Conservation (phyloP, 2,329 filamentous ascomycete genomes). For the Phialocephala subalpina region DNA sequence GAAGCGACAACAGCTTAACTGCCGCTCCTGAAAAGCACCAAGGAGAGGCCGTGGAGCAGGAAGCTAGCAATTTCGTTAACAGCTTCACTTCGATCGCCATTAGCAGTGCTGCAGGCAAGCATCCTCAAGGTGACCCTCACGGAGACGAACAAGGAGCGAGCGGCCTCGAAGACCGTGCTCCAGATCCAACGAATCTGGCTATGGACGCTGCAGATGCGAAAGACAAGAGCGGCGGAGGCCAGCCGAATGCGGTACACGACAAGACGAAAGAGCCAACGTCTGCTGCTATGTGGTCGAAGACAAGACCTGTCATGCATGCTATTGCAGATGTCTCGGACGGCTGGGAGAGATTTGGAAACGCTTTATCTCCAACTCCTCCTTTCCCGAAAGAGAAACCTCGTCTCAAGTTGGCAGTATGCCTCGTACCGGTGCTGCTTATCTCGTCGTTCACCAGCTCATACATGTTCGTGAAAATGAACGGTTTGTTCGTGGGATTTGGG, state of each 20-base stretch:
- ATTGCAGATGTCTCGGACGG: conserved; percentile 66
- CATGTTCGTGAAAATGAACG: conserved; percentile 68
- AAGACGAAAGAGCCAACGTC: conserved; percentile 83
- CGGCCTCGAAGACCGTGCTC: conserved; percentile 58
- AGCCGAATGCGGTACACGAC: conserved; percentile 64
- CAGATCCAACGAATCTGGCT: conserved; percentile 67
- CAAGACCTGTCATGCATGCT: conserved; percentile 75
- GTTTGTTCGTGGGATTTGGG: conserved; percentile 73
- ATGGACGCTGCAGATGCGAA: conserved; percentile 59
- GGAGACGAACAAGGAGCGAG: conserved; percentile 31
- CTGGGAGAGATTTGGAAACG: conserved; percentile 70
- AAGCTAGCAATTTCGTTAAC: conserved; percentile 82
- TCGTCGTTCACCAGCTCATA: conserved; percentile 65
- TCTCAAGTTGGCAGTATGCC: conserved; percentile 59
- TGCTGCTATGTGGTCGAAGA: conserved; percentile 78
- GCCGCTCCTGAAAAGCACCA: conserved; percentile 85
- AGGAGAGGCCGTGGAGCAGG: conserved; percentile 83
- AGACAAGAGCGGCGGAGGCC: conserved; percentile 58
- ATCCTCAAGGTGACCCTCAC: conserved; percentile 69
- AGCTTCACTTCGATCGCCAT: conserved; percentile 76
- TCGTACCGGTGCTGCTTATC: conserved; percentile 59
- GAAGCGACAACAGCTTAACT: conserved; percentile 78
- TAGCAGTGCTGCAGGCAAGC: conserved; percentile 78
- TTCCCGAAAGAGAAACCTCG: conserved; percentile 62
- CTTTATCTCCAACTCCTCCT: conserved; percentile 59